These are phyloP conservation scores for Xylaria sp. DNA, from an alignment of 2,329 filamentous ascomycete species.

Conservation along the genomic window DNA sequence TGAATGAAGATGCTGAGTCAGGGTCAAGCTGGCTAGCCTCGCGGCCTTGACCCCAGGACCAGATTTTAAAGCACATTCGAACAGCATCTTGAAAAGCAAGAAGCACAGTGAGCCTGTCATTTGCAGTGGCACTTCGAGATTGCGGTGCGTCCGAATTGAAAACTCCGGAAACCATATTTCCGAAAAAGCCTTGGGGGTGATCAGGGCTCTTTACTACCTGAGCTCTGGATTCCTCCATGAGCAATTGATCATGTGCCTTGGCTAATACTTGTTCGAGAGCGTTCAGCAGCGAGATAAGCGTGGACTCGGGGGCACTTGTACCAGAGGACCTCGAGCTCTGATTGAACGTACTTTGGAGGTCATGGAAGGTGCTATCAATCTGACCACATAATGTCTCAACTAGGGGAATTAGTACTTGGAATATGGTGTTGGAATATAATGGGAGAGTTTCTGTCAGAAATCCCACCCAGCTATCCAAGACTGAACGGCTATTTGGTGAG, in stretches of 20 bases:
- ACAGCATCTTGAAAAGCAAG: slow-evolving; percentile 98
- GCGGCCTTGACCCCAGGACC: slow-evolving; percentile 85
- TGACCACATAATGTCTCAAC: slow-evolving; percentile 90
- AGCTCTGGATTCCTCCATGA: slow-evolving; percentile 77
- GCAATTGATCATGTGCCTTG: slow-evolving; percentile 82
- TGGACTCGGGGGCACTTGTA: slow-evolving; percentile 70
- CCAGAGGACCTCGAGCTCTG: slow-evolving; percentile 48
- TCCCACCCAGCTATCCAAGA: slow-evolving; percentile 90
- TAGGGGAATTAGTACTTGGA: slow-evolving; percentile 88
- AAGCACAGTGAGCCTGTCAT: slow-evolving; percentile 90
- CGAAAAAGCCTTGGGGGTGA: slow-evolving; percentile 87
- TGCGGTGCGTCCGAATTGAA: slow-evolving; percentile 83
- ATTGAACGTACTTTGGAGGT: slow-evolving; percentile 74
- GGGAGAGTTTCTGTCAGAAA: slow-evolving; percentile 87
- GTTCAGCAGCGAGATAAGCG: slow-evolving; percentile 86
- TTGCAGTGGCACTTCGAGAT: slow-evolving; percentile 85
- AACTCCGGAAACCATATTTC: slow-evolving; percentile 92
- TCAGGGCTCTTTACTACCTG: slow-evolving; percentile 81
- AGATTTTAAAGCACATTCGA: slow-evolving; percentile 90
- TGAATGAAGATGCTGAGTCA: slow-evolving; percentile 82
- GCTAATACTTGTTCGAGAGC: slow-evolving; percentile 92
- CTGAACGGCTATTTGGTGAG: slow-evolving; percentile 75
- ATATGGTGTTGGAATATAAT: slow-evolving; percentile 84
- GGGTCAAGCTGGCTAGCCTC: slow-evolving; percentile 70
- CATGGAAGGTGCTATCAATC: slow-evolving; percentile 76